These are phyloP conservation scores for Prunus mira DNA, from an alignment of 306 rosid genomes.

Conservation along the genomic window DNA sequence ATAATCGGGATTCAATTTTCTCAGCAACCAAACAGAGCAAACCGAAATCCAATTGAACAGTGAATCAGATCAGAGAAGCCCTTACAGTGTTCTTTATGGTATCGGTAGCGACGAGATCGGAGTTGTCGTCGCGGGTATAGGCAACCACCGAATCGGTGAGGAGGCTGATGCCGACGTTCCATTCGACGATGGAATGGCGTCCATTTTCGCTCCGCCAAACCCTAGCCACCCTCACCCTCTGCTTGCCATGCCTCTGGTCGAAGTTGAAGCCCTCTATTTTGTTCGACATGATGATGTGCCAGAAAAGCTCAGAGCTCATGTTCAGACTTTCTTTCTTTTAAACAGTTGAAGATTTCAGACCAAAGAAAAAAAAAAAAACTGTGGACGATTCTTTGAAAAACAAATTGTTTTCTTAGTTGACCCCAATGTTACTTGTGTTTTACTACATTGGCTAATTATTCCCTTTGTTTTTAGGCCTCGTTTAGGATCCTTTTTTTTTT, in stretches of 20 bases:
- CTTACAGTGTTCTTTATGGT: constrained; percentile 90
- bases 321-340: not conserved
- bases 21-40: not conserved
- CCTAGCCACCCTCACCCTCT: constrained; percentile 78
- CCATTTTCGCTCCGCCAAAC: constrained; percentile 66
- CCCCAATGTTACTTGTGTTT: too few species aligned
- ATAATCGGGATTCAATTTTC: not conserved
- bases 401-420: too few species aligned
- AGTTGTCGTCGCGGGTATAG: constrained; percentile 61
- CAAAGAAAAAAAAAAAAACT: too few species aligned
- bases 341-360: too few species aligned
- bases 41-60: not conserved
- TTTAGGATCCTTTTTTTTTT: too few species aligned
- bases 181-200: constrained; percentile 65
- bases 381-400: too few species aligned
- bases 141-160: constrained; percentile 71
- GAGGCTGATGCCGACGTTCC: constrained; percentile 74
- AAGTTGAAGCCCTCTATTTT: constrained; percentile 52
- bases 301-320: too few species aligned
- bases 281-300: constrained; percentile 33
- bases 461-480: fast-evolving
- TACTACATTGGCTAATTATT: too few species aligned
- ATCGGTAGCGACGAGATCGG: constrained; percentile 89
- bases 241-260: constrained; percentile 87
- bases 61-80: not conserved